phyloP scores from a whole-genome alignment of 495 filamentous ascomycete species.

The Haplographium delicatum region DNA sequence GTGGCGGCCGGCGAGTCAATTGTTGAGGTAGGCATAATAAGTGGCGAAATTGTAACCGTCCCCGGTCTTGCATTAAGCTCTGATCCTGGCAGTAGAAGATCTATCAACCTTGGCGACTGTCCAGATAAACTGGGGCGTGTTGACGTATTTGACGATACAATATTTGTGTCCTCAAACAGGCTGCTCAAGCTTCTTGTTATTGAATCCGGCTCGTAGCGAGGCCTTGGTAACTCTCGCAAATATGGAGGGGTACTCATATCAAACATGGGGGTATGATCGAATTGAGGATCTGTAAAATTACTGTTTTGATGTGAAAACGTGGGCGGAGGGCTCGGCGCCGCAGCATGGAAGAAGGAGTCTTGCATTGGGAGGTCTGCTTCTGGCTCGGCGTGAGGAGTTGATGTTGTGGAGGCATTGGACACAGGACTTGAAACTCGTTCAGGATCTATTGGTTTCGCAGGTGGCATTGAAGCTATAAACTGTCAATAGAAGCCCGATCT shows the following conservation, averaged over 20 bases:
- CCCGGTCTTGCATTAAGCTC: slow-evolving; percentile 32
- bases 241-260: slow-evolving; percentile 25
- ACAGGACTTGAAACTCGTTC: slow-evolving; percentile 17
- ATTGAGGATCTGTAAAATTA: slow-evolving; percentile 14
- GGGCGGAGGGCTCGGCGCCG: slow-evolving; percentile 15
- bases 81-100: slow-evolving; percentile 39
- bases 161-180: slow-evolving; percentile 31
- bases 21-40: slow-evolving; percentile 8
- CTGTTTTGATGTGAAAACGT: background rate
- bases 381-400: slow-evolving; percentile 14
- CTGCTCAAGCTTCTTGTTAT: slow-evolving; percentile 27
- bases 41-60: slow-evolving; percentile 12
- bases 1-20: slow-evolving; percentile 13
- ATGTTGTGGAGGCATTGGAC: slow-evolving; percentile 15
- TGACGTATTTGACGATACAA: slow-evolving; percentile 25
- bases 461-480: slow-evolving; percentile 9
- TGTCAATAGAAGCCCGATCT: slow-evolving; percentile 7
- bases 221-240: slow-evolving; percentile 19
- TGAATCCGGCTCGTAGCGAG: slow-evolving; percentile 21
- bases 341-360: slow-evolving; percentile 24
- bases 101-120: slow-evolving; percentile 37
- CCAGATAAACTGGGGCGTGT: slow-evolving; percentile 30
- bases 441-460: slow-evolving; percentile 16
- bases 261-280: slow-evolving; percentile 23
- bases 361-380: slow-evolving; percentile 17